These are phyloP conservation scores for Pholiota microspora DNA, from an alignment of 768 basidiomycete species.

Conservation along the genomic window DNA sequence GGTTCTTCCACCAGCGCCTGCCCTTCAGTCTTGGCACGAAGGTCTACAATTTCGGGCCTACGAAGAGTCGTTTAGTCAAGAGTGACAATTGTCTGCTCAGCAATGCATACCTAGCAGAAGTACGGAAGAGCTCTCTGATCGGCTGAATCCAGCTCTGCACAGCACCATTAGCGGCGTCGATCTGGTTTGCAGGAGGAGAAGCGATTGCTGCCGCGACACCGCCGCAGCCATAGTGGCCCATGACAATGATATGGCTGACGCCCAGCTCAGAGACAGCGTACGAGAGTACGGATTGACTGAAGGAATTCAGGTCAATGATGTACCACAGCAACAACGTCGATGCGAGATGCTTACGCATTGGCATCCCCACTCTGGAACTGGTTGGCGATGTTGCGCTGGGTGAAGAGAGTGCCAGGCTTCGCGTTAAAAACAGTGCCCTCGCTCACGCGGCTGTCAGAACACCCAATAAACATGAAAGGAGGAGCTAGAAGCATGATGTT, in stretches of 20 bases:
- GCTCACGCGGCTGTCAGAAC: conserved; percentile 37
- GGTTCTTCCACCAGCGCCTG: conserved; percentile 21
- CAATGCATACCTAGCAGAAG: conserved; percentile 27
- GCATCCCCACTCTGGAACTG: conserved; percentile 34
- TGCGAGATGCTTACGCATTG: conserved; percentile 29
- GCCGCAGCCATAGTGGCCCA: conserved; percentile 45
- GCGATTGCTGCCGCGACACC: conserved; percentile 38
- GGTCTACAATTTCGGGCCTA: conserved; percentile 34
- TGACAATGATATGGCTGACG: conserved; percentile 39
- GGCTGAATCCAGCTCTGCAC: conserved; percentile 41
- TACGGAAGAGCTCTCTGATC: conserved; percentile 34
- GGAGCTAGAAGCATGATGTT: conserved; percentile 18
- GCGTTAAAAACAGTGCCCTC: conserved; percentile 38
- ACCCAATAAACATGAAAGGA: conserved; percentile 37
- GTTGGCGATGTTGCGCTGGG: conserved; percentile 38
- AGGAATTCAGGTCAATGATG: background rate
- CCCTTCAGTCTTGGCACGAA: conserved; percentile 23
- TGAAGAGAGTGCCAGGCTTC: conserved; percentile 37
- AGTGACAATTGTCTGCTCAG: background rate
- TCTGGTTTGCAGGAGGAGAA: conserved; percentile 17
- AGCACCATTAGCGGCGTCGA: conserved; percentile 28
- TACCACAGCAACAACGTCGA: too few relatives aligned
- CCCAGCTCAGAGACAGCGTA: conserved; percentile 35
- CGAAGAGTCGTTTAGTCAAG: background rate
- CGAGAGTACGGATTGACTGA: conserved; percentile 29